Evolutionary conservation across 495 filamentous ascomycete genomes (phyloP).

Genomic region (Lasiosphaeria ovina): DNA sequence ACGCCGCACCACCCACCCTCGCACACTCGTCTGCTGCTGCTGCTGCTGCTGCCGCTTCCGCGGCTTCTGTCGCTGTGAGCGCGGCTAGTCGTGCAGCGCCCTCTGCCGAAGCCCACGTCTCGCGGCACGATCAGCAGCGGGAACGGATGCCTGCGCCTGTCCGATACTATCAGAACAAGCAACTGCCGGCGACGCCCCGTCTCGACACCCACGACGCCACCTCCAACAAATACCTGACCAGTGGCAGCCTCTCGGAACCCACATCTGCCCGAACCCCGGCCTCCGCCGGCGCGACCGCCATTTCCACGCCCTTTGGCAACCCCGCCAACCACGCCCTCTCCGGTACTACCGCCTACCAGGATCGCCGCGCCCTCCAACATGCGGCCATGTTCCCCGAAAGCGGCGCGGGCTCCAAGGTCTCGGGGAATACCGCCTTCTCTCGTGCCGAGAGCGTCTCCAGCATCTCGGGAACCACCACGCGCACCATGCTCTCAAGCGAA

Average conservation of each 20-base stretch:
- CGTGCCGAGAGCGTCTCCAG: conserved; percentile 43
- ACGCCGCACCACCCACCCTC: conserved; percentile 5
- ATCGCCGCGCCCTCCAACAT: conserved; percentile 34
- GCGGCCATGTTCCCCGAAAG: conserved; percentile 37
- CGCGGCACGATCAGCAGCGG: conserved; percentile 20
- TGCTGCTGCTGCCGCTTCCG: conserved; percentile 10
- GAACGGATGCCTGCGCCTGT: conserved; percentile 29
- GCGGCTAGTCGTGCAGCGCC: not conserved
- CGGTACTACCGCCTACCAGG: conserved; percentile 18
- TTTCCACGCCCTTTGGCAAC: conserved; percentile 12
- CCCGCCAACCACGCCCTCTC: conserved; percentile 15
- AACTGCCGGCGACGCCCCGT: conserved; percentile 36
- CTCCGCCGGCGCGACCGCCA: conserved; percentile 22
- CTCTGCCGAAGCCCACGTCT: conserved; percentile 8
- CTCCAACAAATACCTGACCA: conserved; percentile 24
- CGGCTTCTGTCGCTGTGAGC: conserved; percentile 1
- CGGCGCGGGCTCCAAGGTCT: conserved; percentile 24
- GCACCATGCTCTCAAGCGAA: conserved; percentile 37
- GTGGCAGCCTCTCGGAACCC: conserved; percentile 30
- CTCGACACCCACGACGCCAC: conserved; percentile 34
- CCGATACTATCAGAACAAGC: conserved; percentile 36
- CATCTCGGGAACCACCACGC: conserved; percentile 32
- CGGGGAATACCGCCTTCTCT: conserved; percentile 20
- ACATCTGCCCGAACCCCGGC: conserved; percentile 28
- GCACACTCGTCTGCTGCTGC: conserved; percentile 5